Base-by-base conservation (phyloP, 2,329 filamentous ascomycete genomes). In the Rosellinia necatrix region DNA sequence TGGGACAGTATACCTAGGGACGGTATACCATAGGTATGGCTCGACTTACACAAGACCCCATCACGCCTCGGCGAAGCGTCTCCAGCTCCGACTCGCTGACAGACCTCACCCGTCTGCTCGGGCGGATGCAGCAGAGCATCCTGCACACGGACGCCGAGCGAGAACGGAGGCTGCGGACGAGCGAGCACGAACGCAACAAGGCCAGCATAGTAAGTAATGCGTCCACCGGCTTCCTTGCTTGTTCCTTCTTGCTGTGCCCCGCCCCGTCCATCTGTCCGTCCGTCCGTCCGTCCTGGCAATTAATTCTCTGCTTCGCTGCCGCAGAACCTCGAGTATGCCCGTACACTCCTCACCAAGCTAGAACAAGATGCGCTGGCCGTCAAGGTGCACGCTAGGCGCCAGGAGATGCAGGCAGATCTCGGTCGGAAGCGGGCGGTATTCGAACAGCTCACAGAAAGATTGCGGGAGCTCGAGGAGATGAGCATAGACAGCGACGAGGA, bases 241-340 rank as follows among this genome's bases (percentile, higher is more conserved):
- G 34, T 35, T 35, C 19, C 5, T 19, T 17, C 9, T 8, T 4
- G 34, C 34, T 15, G 13, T n/a, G 12, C 32, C 32, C n/a, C n/a
- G n/a, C n/a, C n/a, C n/a, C n/a, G n/a, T n/a, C n/a, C n/a, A n/a
- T n/a, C n/a, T n/a, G n/a, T n/a, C n/a, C n/a, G n/a, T n/a, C n/a
- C n/a, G n/a, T 35, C 13, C 19, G 34, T 15, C 19, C 24, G 24
- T 3, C 40, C 40, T 29, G 29, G n/a, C n/a, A n/a, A n/a, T 27
- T 24, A 13, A 19, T 24, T 10, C n/a, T 15, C 24, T 30, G 17
- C 15, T 13, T 53, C 49, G 55, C 52, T 8, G 6, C 19, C 7
- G 13, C 60, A 90, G 84, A 92, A 91, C 66, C 77, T 93, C 58
- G 83, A 89, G 63, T 84, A 89, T 69, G 89, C 90, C 17, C 84